Evolutionary conservation across 371 early-diverging fungal species (phyloP).

Genomic region (Mortierella sp.): DNA sequence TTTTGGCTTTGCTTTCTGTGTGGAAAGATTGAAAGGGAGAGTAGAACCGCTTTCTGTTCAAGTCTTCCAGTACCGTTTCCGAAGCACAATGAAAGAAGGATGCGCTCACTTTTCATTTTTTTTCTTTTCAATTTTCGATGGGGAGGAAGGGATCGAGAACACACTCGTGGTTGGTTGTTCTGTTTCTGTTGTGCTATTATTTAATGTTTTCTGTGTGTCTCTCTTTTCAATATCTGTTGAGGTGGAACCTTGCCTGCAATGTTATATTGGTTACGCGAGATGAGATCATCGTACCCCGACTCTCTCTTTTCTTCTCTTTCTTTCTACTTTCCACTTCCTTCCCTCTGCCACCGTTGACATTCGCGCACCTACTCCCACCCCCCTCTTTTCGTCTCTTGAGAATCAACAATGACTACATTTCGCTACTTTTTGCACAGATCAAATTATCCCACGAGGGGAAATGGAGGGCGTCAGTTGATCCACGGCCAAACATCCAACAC

Average conservation of each 20-base stretch:
- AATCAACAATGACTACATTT: background rate
- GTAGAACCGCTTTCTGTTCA: background rate
- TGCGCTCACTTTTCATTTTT: background rate
- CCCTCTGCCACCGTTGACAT: background rate
- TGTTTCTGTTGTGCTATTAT: background rate
- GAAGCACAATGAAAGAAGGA: background rate
- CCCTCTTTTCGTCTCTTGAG: background rate
- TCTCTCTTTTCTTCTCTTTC: background rate
- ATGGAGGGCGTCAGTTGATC: background rate
- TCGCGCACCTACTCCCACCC: background rate
- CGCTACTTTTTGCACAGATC: background rate
- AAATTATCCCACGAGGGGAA: background rate
- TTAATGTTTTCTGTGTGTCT: background rate
- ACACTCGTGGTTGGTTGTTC: background rate
- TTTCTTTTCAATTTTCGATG: background rate
- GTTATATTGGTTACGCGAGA: slow-evolving; percentile 28
- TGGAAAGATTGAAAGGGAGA: background rate
- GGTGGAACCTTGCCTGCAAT: background rate
- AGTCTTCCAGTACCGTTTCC: background rate
- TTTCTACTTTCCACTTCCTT: background rate
- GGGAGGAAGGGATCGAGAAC: slow-evolving; percentile 6
- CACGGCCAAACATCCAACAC: background rate
- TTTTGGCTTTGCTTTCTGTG: background rate
- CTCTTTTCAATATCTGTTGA: background rate
- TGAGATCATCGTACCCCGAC: slow-evolving; percentile 29